phyloP scores from a whole-genome alignment of 441 rosid species.

The Francoa sonchifolia region DNA sequence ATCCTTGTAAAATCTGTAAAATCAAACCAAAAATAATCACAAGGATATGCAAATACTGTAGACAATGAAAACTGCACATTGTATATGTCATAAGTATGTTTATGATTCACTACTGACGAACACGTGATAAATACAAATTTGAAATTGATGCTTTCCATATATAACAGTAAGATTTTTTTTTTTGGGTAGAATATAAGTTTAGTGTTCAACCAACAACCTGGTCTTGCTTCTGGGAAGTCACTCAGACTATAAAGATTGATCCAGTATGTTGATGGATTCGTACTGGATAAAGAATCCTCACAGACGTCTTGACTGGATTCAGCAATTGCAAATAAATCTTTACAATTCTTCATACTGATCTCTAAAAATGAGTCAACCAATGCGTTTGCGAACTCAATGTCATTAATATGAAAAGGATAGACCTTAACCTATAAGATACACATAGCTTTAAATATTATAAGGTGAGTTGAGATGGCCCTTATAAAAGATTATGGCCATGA shows the following conservation, averaged over 20 bases:
- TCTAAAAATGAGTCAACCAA: conserved; percentile 65
- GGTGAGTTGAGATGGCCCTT: conserved; percentile 6
- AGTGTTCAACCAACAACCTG: conserved; percentile 38
- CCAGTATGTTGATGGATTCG: conserved; percentile 21
- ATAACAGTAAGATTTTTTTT: conserved; percentile 2
- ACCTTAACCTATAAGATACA: conserved; percentile 39
- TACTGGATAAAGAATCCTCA: conserved; percentile 14
- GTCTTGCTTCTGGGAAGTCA: conserved; percentile 68
- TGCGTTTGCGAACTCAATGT: conserved; percentile 67
- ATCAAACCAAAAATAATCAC: no score
- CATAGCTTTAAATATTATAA: conserved; percentile 12
- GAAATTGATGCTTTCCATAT: background rate
- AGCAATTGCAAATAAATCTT: conserved; percentile 14
- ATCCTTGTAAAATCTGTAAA: background rate
- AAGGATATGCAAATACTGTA: no score
- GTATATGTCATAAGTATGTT: no score
- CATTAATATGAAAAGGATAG: conserved; percentile 65
- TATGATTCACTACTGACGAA: no score
- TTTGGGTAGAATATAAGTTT: no score
- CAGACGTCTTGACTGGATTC: conserved; percentile 19
- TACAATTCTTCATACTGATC: conserved; percentile 25
- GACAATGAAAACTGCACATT: no score
- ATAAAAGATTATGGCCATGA: conserved; percentile 2
- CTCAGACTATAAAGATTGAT: conserved; percentile 42
- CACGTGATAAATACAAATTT: no score